These are phyloP conservation scores for Skeletonema menzelii DNA, from an alignment of 108 stramenopile genomes.

Conservation along the genomic window DNA sequence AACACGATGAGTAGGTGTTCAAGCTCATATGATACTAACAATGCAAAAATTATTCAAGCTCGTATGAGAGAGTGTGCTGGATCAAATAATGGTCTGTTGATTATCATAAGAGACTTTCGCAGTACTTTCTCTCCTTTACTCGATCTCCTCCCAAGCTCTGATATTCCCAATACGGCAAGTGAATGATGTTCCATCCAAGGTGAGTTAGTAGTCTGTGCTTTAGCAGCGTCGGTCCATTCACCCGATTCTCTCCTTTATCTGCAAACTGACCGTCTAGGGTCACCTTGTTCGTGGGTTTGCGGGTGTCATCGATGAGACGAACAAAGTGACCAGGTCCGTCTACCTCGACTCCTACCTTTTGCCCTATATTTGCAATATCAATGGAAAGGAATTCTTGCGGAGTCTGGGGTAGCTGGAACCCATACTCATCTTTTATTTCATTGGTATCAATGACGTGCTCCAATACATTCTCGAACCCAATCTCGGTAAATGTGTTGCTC, in stretches of 20 bases:
- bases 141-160: conserved; percentile 42
- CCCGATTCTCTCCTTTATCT: conserved; percentile 40
- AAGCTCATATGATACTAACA: too few species aligned
- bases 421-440: conserved; percentile 47
- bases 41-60: too few species aligned
- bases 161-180: conserved; percentile 88
- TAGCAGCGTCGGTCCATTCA: conserved; percentile 74
- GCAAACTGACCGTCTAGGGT: conserved; percentile 5
- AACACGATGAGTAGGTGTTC: too few species aligned
- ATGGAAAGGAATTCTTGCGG: conserved; percentile 63
- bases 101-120: conserved; percentile 34
- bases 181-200: conserved; percentile 76
- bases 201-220: conserved; percentile 64
- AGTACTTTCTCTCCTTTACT: conserved; percentile 53
- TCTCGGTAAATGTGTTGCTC: conserved; percentile 53
- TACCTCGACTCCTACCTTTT: conserved; percentile 77
- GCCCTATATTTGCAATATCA: conserved; percentile 72
- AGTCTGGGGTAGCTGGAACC: conserved; percentile 33
- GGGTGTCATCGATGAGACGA: conserved; percentile 52
- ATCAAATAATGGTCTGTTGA: background rate
- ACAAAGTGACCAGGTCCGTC: conserved; percentile 87
- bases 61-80: background rate
- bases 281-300: background rate
- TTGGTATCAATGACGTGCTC: conserved; percentile 68
- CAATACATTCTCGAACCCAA: conserved; percentile 73